Evolutionary conservation across 2,329 filamentous ascomycete genomes (phyloP).

Genomic region (Pleoardoris graminearum): DNA sequence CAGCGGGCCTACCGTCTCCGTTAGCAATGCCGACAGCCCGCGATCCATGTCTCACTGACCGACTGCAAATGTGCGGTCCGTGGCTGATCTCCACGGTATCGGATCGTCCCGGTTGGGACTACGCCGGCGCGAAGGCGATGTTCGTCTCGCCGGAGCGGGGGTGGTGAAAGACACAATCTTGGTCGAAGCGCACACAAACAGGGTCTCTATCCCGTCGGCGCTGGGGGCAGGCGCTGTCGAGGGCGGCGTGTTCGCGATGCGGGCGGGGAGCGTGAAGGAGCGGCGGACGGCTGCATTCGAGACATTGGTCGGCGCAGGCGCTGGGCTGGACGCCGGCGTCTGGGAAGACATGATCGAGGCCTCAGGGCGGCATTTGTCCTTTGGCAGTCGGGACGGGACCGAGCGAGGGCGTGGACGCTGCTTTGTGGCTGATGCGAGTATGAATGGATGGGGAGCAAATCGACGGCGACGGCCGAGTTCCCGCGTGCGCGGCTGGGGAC

Average conservation of each 20-base stretch:
- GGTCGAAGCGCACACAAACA: conserved; percentile 73
- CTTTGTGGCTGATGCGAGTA: neutral
- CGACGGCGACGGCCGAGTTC: neutral
- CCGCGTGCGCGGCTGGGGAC: neutral
- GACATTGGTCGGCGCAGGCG: conserved; percentile 28
- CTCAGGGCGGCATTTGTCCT: conserved; percentile 33
- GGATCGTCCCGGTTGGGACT: conserved; percentile 42
- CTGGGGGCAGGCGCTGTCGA: conserved; percentile 43
- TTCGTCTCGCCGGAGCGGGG: conserved; percentile 34
- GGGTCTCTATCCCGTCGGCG: conserved; percentile 62
- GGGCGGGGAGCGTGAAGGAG: conserved; percentile 55
- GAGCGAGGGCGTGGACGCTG: neutral
- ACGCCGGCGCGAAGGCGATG: conserved; percentile 38
- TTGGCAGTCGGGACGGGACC: neutral
- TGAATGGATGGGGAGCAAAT: neutral
- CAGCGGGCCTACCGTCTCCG: conserved; percentile 62
- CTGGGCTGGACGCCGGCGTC: conserved; percentile 31
- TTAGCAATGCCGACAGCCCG: conserved; percentile 1
- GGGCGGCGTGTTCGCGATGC: conserved; percentile 36
- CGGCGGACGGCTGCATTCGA: conserved; percentile 40
- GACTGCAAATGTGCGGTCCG: conserved; percentile 79
- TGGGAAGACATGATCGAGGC: conserved; percentile 37
- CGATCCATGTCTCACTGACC: conserved; percentile 53
- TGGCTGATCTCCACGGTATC: conserved; percentile 72
- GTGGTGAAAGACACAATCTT: conserved; percentile 70